Evolutionary conservation across 768 basidiomycete species (phyloP), one percentile per base, ranked within the genome.

Genomic region (Pulveroboletus sp.): DNA sequence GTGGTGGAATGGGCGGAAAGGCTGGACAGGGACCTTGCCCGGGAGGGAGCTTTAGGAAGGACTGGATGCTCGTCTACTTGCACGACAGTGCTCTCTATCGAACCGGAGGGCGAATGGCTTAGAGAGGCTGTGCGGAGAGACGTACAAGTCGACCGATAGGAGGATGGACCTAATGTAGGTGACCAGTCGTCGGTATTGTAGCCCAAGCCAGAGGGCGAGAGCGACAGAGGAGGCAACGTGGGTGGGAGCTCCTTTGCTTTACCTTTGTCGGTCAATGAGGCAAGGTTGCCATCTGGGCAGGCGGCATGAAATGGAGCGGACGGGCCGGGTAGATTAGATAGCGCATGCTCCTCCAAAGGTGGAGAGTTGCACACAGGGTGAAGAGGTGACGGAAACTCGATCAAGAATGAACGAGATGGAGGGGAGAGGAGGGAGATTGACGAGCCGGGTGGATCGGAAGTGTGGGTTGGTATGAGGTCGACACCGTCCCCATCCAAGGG

Each of bases 181-280:
- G 73, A 67, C 69, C 73, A 73, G 53, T 64, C 65, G 40, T 71
- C 62, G 43, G 73, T 61, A 26, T 59, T 64, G 57, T 75, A 78
- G 45, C 67, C 69, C 54, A 86, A 72, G 49, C 74, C 73, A 33
- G 83, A 70, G 28, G 79, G 72, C 44, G 79, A 73, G 59, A 89
- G 82, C 30, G 75, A 69, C 51, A 87, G 72, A 54, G 86, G 84
- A 51, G 86, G 84, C 53, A 87, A 74, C 62, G 73, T 73, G 50
- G 86, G 82, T 40, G 83, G 78, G 31, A 62, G 51, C 61, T 73
- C 70, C 57, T 62, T 68, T 46, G 73, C 82, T 68, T 78, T 86
- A 58, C 76, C 81, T 69, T 84, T 89, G 60, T 58, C 63, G 55
- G 51, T 39, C 55, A 69, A 64, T 18, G 69, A 60, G 64, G 64